phyloP scores from a whole-genome alignment of 169 alveolate species.

The Amoebophrya sp. region DNA sequence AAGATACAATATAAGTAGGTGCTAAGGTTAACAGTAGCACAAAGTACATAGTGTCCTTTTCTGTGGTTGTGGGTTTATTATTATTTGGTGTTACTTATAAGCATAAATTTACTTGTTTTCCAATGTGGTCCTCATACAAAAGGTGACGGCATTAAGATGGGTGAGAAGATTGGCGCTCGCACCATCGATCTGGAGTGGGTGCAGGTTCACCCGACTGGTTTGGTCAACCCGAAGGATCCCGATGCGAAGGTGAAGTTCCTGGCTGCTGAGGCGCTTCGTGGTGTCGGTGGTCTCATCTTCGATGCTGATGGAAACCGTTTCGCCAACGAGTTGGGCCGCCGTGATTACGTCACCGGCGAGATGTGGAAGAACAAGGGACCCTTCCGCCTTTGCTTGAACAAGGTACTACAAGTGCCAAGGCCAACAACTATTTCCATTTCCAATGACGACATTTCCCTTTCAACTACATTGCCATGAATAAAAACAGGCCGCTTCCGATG shows the following conservation, averaged over 20 bases:
- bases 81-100: not conserved
- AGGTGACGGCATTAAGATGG: constrained; percentile 56
- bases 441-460: constrained; percentile 2
- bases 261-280: constrained; percentile 57
- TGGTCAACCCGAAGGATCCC: constrained; percentile 48
- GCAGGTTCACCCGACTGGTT: constrained; percentile 59
- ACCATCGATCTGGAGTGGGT: constrained; percentile 55
- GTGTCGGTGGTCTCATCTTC: constrained; percentile 52
- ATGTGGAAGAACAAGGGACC: constrained; percentile 55
- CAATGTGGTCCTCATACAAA: no score
- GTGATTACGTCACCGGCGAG: constrained; percentile 53
- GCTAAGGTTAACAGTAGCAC: no score
- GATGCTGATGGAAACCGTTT: constrained; percentile 53
- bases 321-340: constrained; percentile 54
- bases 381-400: constrained; percentile 52
- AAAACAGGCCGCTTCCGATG: constrained; percentile 43
- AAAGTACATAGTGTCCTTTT: not conserved
- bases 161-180: constrained; percentile 54
- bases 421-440: not conserved
- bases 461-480: not conserved
- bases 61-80: no score
- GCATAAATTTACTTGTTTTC: not conserved
- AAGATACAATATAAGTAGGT: no score
- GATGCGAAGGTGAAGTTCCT: constrained; percentile 43
- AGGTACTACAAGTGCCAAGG: not conserved